Conservation (phyloP, 352 stramenopile species). For the Phytopythium helicoides region DNA sequence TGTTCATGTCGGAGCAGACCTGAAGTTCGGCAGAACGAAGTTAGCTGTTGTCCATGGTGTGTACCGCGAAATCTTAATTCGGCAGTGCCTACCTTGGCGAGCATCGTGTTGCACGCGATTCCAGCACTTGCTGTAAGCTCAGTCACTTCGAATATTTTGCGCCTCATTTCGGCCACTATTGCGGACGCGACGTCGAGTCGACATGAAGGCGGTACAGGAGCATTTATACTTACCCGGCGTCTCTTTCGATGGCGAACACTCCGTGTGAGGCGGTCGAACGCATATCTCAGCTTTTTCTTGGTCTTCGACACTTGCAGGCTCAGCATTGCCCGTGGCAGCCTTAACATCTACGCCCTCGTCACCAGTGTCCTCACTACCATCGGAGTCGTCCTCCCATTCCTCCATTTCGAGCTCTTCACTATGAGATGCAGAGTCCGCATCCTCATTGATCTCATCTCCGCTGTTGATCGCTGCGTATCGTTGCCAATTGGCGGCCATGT, state of each 20-base stretch:
- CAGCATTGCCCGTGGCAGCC: neutral
- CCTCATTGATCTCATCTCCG: neutral
- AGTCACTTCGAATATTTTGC: constrained; percentile 80
- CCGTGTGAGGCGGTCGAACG: no score
- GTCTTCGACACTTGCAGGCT: constrained; percentile 4
- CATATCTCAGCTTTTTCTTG: constrained; percentile 3
- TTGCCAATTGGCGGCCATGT: constrained; percentile 64
- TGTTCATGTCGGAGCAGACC: constrained; percentile 96
- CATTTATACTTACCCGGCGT: neutral
- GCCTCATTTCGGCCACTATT: constrained; percentile 84
- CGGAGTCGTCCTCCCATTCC: constrained; percentile 4
- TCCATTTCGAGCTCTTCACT: neutral
- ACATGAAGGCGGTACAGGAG: constrained; percentile 6
- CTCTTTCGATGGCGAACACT: neutral
- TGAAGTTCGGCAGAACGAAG: constrained; percentile 9
- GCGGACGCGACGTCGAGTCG: constrained; percentile 36
- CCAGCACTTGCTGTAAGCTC: constrained; percentile 94
- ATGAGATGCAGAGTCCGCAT: neutral
- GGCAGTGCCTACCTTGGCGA: constrained; percentile 83
- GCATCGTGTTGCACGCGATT: constrained; percentile 88
- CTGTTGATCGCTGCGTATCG: constrained; percentile 22
- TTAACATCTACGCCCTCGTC: neutral
- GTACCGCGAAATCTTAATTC: neutral
- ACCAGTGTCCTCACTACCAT: neutral
- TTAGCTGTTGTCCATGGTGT: neutral